Base-by-base conservation (phyloP, 768 basidiomycete genomes). In the Arthromyces matolae region DNA sequence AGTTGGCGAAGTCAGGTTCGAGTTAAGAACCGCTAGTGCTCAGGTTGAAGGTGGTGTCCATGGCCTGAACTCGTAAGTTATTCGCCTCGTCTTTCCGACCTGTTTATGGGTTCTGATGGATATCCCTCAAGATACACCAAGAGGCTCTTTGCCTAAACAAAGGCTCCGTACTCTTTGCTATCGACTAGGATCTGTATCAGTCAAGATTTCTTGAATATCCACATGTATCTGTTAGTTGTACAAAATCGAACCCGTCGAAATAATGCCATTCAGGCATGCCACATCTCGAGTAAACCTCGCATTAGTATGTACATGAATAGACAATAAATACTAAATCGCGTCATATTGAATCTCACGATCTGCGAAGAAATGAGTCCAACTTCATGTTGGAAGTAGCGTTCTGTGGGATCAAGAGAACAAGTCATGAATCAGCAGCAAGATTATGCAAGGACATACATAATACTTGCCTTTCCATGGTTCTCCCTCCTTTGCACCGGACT, bases 41-140 rank as follows among this genome's bases (percentile, higher is more conserved):
- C 95, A 97, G 71, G 77, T 94, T 31, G 95, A 96, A 68, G 95
- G 95, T 40, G 91, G 91, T 34, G 94, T 97, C 9, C 92, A 96
- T 72, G 93, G 94, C 4, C 69, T 97, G 52, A 90, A 97, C 71
- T 94, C 91, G 80, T 95, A 70, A 77, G 86, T 83, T 52, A 18
- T 2, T 36, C 16, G 19, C 39, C 52, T 61, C 25, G 62, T 29
- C 6, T 43, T 39, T 34, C 45, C 13, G 10, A 20, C 2, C 16
- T 40, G 18, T 6, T 3, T 44, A 55, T n/a, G 41, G 41, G 22
- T 24, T 39, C 45, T 45, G 40, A 45, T 50, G 12, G 8, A 20
- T 12, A 6, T 14, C 8, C 19, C 10, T 37, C n/a, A 41, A 70
- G 68, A 18, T 71, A 71, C 45, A 72, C 69, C 16, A 72, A 72